Conservation (phyloP, 2,329 filamentous ascomycete species). For the Exutisphaerella laricina region DNA sequence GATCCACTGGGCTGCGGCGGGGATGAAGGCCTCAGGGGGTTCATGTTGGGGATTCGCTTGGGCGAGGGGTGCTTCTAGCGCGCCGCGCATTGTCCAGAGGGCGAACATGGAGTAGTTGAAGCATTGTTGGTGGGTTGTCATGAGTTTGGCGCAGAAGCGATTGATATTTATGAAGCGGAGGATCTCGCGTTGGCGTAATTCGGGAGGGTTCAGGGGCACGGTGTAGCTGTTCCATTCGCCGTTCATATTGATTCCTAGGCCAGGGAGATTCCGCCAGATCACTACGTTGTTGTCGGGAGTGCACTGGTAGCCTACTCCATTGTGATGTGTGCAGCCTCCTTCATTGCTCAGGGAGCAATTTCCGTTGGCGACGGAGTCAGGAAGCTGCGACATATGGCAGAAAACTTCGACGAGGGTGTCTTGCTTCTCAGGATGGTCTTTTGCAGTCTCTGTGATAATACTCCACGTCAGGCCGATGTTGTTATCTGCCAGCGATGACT, state of each 20-base stretch:
- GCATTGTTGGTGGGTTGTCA: not conserved
- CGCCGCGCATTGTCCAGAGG: not conserved
- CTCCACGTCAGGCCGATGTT: not conserved
- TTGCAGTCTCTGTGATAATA: not conserved
- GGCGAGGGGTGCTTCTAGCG: not conserved
- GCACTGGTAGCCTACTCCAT: not conserved
- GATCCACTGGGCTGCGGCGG: constrained; percentile 3
- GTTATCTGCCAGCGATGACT: not conserved
- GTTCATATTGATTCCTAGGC: not conserved
- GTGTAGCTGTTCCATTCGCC: not conserved
- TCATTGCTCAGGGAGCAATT: too few species aligned
- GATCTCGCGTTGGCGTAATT: not conserved
- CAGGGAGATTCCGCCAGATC: not conserved
- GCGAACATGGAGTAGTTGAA: constrained; percentile 4
- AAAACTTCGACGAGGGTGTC: constrained; percentile 1
- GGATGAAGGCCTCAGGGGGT: constrained; percentile 1
- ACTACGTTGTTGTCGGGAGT: not conserved
- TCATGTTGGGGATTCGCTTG: not conserved
- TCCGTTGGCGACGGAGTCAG: not conserved
- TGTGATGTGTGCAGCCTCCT: too few species aligned
- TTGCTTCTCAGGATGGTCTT: not conserved
- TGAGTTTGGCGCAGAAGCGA: constrained; percentile 1
- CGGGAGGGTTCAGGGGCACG: not conserved
- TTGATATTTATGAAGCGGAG: constrained; percentile 1
- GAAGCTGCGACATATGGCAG: not conserved